Percentiles rank a stretch among this genome's conserved stretches.
phyloP scores from a whole-genome alignment of 805 yeast species.

The Cyberlindnera maritima region DNA sequence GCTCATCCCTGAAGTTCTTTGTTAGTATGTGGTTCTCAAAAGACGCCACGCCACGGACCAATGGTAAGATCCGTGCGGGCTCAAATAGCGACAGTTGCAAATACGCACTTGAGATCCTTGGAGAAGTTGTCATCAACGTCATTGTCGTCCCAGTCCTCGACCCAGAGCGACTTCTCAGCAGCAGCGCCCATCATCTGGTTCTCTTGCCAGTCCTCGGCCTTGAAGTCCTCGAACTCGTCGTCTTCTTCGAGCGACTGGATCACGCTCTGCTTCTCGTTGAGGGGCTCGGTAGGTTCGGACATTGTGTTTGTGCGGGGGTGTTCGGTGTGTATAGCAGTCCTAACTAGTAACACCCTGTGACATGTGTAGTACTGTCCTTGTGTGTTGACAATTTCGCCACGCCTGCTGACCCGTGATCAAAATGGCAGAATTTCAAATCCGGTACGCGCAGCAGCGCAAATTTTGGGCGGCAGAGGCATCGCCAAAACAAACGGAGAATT shows the following conservation, averaged over 20 bases:
- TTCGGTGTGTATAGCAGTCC: too few relatives aligned
- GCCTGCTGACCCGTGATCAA: neutral
- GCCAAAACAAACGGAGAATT: neutral
- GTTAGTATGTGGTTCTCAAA: slow-evolving; percentile 1
- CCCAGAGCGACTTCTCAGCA: slow-evolving; percentile 74
- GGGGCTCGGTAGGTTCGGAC: slow-evolving; percentile 17
- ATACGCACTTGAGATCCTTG: slow-evolving; percentile 56
- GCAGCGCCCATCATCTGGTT: slow-evolving; percentile 49
- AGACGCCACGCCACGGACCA: too few relatives aligned
- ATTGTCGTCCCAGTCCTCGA: slow-evolving; percentile 97
- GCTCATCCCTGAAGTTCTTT: slow-evolving; percentile 15
- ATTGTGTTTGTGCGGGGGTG: neutral
- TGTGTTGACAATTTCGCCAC: slow-evolving; percentile 1
- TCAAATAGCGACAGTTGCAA: neutral
- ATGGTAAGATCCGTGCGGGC: too few relatives aligned
- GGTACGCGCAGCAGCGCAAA: slow-evolving; percentile 3
- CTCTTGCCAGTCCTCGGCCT: slow-evolving; percentile 82
- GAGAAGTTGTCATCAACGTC: slow-evolving; percentile 91
- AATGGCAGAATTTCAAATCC: neutral
- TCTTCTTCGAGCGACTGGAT: slow-evolving; percentile 86
- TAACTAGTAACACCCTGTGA: too few relatives aligned
- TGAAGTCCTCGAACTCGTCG: slow-evolving; percentile 97
- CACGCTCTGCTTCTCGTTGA: slow-evolving; percentile 25
- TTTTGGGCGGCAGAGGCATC: slow-evolving; percentile 3
- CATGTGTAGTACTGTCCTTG: too few relatives aligned